Conservation (phyloP, 805 yeast species). For the Monosporozyma solicola region DNA sequence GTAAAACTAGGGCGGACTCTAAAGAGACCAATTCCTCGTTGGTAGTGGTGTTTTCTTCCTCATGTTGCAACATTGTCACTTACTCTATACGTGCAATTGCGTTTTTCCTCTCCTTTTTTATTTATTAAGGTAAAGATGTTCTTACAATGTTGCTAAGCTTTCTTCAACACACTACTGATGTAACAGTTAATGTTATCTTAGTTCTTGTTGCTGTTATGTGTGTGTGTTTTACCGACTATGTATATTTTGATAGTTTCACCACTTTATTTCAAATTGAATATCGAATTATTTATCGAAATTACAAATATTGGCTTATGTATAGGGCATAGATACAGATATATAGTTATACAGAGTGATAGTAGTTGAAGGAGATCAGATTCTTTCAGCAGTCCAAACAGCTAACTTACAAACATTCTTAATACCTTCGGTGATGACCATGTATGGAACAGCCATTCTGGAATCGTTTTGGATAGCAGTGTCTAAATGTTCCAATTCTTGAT, state of each 20-base stretch:
- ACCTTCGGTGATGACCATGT: conserved; percentile 77
- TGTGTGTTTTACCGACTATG: neutral
- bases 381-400: conserved; percentile 90
- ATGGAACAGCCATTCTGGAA: conserved; percentile 89
- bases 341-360: neutral
- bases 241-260: neutral
- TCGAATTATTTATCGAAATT: neutral
- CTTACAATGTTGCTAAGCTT: neutral
- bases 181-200: too few species aligned
- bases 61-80: neutral
- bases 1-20: neutral
- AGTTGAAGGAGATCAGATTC: conserved; percentile 38
- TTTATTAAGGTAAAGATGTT: neutral
- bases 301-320: neutral
- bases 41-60: neutral
- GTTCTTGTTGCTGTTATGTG: neutral
- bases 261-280: neutral
- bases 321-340: neutral
- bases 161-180: too few species aligned
- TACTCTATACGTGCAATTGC: neutral
- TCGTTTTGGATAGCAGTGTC: conserved; percentile 90
- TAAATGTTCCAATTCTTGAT: conserved; percentile 90
- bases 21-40: neutral
- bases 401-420: conserved; percentile 73
- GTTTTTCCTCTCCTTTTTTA: neutral